These are phyloP conservation scores for Strigomonas galati DNA, from an alignment of 208 protist genomes.

Conservation along the genomic window DNA sequence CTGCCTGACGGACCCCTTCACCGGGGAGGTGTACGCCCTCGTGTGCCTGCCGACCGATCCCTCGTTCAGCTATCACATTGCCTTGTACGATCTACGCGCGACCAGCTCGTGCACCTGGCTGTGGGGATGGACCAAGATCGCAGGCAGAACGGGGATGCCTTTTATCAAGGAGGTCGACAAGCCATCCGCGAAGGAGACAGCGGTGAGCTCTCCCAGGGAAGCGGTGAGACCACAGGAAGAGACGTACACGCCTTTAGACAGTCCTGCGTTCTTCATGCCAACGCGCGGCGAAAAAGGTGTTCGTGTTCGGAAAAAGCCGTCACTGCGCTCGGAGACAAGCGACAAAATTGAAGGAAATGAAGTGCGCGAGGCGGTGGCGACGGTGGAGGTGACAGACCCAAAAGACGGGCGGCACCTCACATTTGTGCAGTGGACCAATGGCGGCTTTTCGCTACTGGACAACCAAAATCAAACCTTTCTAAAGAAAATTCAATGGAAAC, in stretches of 20 bases:
- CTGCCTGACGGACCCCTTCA: slow-evolving; percentile 44
- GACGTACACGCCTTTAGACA: slow-evolving; percentile 19
- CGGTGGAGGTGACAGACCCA: slow-evolving; percentile 23
- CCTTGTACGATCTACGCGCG: slow-evolving; percentile 36
- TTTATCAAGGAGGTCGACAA: slow-evolving; percentile 35
- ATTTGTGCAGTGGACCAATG: slow-evolving; percentile 70
- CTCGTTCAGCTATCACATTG: slow-evolving; percentile 18
- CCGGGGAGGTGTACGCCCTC: slow-evolving; percentile 59
- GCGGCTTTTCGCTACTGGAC: slow-evolving; percentile 59
- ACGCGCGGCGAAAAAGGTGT: slow-evolving; percentile 35
- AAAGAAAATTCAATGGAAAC: slow-evolving; percentile 8
- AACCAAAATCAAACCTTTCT: slow-evolving; percentile 48
- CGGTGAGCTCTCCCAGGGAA: background rate
- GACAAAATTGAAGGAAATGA: slow-evolving; percentile 66
- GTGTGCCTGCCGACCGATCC: slow-evolving; percentile 38
- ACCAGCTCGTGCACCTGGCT: slow-evolving; percentile 34
- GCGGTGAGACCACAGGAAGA: background rate
- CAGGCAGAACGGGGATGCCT: slow-evolving; percentile 37
- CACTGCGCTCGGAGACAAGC: slow-evolving; percentile 26
- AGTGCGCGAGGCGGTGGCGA: slow-evolving; percentile 46
- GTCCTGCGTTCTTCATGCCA: slow-evolving; percentile 48
- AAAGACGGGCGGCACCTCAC: background rate
- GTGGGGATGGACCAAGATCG: slow-evolving; percentile 82
- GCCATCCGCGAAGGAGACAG: background rate
- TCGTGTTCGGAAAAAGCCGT: slow-evolving; percentile 47